Conservation (phyloP, 805 yeast genomes). For the Yarrowia deformans region DNA sequence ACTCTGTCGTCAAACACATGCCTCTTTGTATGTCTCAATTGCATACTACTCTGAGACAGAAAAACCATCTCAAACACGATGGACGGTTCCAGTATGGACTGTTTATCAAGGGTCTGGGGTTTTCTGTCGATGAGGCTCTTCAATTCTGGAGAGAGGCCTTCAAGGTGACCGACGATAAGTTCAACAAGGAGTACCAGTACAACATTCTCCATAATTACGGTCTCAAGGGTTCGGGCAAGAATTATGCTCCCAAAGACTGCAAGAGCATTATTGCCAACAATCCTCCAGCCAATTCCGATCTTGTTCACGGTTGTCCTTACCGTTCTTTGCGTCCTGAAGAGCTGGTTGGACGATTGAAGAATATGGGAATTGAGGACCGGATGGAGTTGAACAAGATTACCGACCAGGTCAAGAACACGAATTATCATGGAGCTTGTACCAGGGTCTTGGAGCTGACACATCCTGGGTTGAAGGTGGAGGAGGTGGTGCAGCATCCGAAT, state of each 20-base stretch:
- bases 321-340: constrained; percentile 74
- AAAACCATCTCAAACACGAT: constrained; percentile 77
- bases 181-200: constrained; percentile 87
- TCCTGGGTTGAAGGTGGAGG: constrained; percentile 52
- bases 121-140: constrained; percentile 84
- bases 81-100: constrained; percentile 87
- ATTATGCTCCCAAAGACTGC: constrained; percentile 88
- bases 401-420: constrained; percentile 71
- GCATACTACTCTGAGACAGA: constrained; percentile 63
- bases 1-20: constrained; percentile 65
- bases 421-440: constrained; percentile 87
- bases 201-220: constrained; percentile 91
- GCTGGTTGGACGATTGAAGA: constrained; percentile 61
- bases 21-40: constrained; percentile 83
- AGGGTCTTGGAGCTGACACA: constrained; percentile 80
- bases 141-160: constrained; percentile 83
- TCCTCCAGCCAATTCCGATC: constrained; percentile 73
- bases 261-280: constrained; percentile 68
- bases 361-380: constrained; percentile 70
- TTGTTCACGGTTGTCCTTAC: constrained; percentile 89
- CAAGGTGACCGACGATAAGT: constrained; percentile 66
- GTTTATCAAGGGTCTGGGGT: constrained; percentile 89
- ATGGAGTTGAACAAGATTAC: constrained; percentile 64
- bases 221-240: constrained; percentile 84
- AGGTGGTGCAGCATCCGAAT: constrained; percentile 83